Evolutionary conservation across 1,139 yeast species (phyloP), one percentile per base, ranked within the genome.

Genomic region (Candida buenavistaensis): DNA sequence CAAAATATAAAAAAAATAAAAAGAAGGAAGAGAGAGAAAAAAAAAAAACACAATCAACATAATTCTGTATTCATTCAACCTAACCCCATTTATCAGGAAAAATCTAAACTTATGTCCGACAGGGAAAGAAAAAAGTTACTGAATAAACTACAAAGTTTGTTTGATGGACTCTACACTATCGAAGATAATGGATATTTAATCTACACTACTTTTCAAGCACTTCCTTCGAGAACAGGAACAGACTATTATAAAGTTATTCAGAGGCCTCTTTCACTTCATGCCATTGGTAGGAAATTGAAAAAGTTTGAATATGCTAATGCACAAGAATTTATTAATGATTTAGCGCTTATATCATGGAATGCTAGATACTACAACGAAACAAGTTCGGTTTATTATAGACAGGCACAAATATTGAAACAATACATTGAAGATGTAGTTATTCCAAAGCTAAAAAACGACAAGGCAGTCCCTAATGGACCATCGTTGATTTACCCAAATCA

Each of bases 301-400:
- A 69, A 71, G 35, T 52, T 57, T 36, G 69, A 69, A 43, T 89
- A 88, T 59, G 56, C 64, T 8, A 64, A 67, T 34, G 78, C 86
- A 0, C 83, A 80, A 48, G 81, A 78, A 38, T 89, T 88, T 55
- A 63, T 90, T 27, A 73, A 68, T 40, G 97, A 89, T 55, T 56
- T 90, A 42, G 88, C 83, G 0, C 92, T 86, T 56, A 84, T 90
- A 32, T 75, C 87, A 1, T 87, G 95, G 89, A 90, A 90, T 55
- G 97, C 97, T 2, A 75, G 88, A 43, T 75, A 82, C 31, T 90
- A 82, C 59, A 90, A 90, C 55, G 80, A 80, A 39, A 80, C 78
- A 44, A 80, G 74, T 11, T 79, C 90, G 1, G 66, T 68, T 11
- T 82, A 84, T 33, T 85, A 83, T 57, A 68, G 70, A 24, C 86